Evolutionary conservation across 352 stramenopile genomes (phyloP), one percentile per base, ranked within the genome.

Genomic region (Pythium graminicola): DNA sequence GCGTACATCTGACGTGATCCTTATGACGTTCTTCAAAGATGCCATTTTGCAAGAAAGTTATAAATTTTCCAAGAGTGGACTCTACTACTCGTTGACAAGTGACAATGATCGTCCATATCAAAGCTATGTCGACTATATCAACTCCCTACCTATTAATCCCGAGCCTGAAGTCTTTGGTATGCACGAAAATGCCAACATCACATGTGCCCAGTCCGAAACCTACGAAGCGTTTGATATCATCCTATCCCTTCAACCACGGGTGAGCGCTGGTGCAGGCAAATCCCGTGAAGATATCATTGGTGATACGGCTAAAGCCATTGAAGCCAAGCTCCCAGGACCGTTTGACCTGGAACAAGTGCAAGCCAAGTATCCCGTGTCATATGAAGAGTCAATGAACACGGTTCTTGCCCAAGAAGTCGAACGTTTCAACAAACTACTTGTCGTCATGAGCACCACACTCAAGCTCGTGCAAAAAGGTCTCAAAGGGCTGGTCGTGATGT

Each of bases 371-470:
- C 93, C 93, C 0, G 85, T 97, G 6, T 62, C 72, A 47, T 97
- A 98, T 69, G 60, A 84, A 13, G 90, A 98, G 61, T 96, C 86
- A 3, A 97, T 98, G 92, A 97, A 98, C 72, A 98, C 91, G 1
- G 92, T 98, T 20, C 60, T 98, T 3, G 89, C 86, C 3, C 84
- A 95, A 36, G 84, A 95, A 45, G 77, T 89, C 1, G 73, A 91
- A 61, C 78, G 83, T 11, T 95, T 87, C 54, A 95, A 95, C 57
- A 81, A 82, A 27, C 67, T 95, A 16, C 60, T 95, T 13, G 55
- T 46, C 2, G 65, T 88, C 19, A 86, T 95, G 64, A 55, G 70
- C 13, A 69, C 70, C 7, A 86, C 78, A 26, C 71, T 93, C 2
- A 70, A 76, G 29, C 74, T 74, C 52, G 50, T 95, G 0, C 83